phyloP scores from a whole-genome alignment of 164 flowering plant genomes.

The Magnolia sinica region DNA sequence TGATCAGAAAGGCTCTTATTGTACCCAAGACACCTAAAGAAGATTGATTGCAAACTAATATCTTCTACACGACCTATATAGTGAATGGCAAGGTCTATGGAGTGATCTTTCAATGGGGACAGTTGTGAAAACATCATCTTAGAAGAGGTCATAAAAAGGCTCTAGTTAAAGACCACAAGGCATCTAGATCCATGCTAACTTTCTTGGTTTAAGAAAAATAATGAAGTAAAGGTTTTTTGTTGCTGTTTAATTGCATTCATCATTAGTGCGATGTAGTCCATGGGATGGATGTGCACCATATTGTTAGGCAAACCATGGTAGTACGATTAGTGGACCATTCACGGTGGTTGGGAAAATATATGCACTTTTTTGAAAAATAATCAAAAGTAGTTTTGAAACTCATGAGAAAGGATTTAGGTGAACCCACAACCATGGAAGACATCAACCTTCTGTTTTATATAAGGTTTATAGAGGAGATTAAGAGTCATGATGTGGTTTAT shows the following conservation, averaged over 20 bases:
- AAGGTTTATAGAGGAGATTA: too few relatives aligned
- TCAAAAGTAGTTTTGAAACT: neutral
- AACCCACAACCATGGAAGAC: neutral
- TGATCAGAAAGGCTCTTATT: neutral
- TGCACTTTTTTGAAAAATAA: neutral
- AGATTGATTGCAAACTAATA: constrained; percentile 1
- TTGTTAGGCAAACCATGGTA: neutral
- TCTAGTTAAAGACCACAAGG: neutral
- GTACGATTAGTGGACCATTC: neutral
- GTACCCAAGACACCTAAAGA: neutral
- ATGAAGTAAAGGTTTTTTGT: neutral
- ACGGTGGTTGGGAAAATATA: neutral
- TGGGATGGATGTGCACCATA: constrained; percentile 7
- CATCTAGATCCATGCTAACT: constrained; percentile 18
- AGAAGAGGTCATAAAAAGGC: constrained; percentile 5
- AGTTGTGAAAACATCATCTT: constrained; percentile 20
- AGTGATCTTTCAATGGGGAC: constrained; percentile 12
- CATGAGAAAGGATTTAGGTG: neutral
- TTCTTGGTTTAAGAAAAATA: constrained; percentile 6
- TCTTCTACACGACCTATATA: constrained; percentile 2
- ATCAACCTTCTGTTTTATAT: neutral
- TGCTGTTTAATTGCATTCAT: constrained; percentile 9
- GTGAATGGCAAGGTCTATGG: constrained; percentile 9
- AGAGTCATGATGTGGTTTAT: too few relatives aligned
- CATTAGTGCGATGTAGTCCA: constrained; percentile 17